Evolutionary conservation across 2,329 filamentous ascomycete genomes (phyloP), one percentile per base, ranked within the genome.

Genomic region (Celoporthe dispersa): DNA sequence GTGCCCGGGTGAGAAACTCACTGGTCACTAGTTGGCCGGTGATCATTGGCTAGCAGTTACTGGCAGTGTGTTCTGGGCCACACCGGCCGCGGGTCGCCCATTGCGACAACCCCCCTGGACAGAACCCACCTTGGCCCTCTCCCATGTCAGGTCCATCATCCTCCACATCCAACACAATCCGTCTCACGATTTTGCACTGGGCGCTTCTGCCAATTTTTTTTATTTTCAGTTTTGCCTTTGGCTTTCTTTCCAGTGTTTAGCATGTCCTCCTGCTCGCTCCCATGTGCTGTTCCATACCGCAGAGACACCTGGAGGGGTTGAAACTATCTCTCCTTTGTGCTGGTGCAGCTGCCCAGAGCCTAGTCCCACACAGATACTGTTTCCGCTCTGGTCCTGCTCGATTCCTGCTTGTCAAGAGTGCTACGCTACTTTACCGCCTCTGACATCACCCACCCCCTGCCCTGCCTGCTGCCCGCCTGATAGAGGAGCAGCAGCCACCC

Each of bases 401-500:
- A 28, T 28, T 53, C 51, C 51, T 53, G 51, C 51, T 28, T 28
- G 51, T 53, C 44, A 48, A n/a, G 14, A 14, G 9, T 53, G n/a
- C 51, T 53, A 53, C n/a, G 9, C 51, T 53, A 25, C 51, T 53
- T 53, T 57, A 57, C 53, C 53, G 28, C 53, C 53, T 57, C 53
- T 31, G 53, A 57, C 53, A 57, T 57, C 53, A 57, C 53, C 25
- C 51, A 9, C 25, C 51, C 25, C n/a, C n/a, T 7, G 44, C 44
- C 4, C 44, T n/a, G 6, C n/a, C 25, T 55, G 25, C 51, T 6
- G n/a, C 12, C 12, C 11, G 48, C n/a, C n/a, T 53, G 48, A 6
- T 44, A 44, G 41, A 44, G 41, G 41, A 16, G 22, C 19, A 8
- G 9, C 48, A 25, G 48, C 48, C 48, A n/a, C 48, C n/a, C 8